Evolutionary conservation across 345 rosid genomes (phyloP), one percentile per base, ranked within the genome.

Genomic region (Rhodamnia argentea): DNA sequence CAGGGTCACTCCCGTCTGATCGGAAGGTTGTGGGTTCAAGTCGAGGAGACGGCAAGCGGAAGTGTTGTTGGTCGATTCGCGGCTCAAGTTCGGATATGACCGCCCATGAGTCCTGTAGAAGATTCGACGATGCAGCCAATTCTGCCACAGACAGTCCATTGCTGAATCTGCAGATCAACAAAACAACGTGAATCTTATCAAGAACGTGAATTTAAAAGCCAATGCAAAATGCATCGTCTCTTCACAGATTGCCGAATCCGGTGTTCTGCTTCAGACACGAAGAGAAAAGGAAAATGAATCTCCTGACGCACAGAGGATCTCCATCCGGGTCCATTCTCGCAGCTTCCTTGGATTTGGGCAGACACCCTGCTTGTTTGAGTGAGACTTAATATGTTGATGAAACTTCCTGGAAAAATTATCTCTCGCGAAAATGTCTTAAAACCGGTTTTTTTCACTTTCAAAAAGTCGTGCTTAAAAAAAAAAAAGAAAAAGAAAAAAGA

Each of bases 91-190:
- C 51, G 16, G 22, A 82, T 86, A 93, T 90, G 84, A 87, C 86
- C 4, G 3, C 83, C 91, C 92, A 93, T 50, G 95, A 89, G 50
- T 26, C 84, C 3, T 83, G 59, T 82, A 94, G 86, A 44, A 95
- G 85, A 82, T 87, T 92, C 5, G 97, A 92, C 86, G 85, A 89
- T 85, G 90, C 88, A 88, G 85, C 86, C 37, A 94, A 90, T 86
- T 87, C 92, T 75, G 93, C 95, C 76, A 90, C 87, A 58, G 87
- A 92, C 13, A 76, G 42, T 5, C 92, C 90, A 56, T 90, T 85
- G 90, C 88, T 84, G 47, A 87, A 89, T 85, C 94, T 90, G 93
- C 47, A 52, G 42, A 56, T 24, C 32, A 74, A 51, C 15, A 60
- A 51, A 27, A 62, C 44, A 12, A 53, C 37, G 11, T 7, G 23